phyloP scores from a whole-genome alignment of 2,329 filamentous ascomycete species.

The Cucurbitaria berberidis region DNA sequence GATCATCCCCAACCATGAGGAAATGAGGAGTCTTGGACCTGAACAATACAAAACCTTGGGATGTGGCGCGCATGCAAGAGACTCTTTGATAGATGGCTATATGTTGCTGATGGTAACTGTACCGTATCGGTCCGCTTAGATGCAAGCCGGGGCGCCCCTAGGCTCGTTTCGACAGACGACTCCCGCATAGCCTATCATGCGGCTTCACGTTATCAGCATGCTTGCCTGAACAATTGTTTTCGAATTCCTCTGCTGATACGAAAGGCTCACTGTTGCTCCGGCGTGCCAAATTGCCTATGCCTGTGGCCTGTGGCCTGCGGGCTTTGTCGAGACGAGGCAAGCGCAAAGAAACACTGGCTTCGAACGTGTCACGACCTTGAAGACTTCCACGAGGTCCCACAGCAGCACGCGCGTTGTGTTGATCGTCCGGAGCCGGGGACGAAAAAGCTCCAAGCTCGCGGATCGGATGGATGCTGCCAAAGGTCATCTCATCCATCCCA shows the following conservation, averaged over 20 bases:
- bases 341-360: background rate
- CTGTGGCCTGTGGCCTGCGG: background rate
- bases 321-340: background rate
- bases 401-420: no score
- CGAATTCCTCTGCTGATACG: slow-evolving; percentile 19
- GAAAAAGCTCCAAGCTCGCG: background rate
- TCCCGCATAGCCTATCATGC: slow-evolving; percentile 21
- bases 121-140: slow-evolving; percentile 2
- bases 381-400: background rate
- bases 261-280: background rate
- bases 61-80: no score
- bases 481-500: no score
- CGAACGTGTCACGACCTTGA: background rate
- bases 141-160: background rate
- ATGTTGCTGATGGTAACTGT: slow-evolving; percentile 3
- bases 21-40: background rate
- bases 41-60: background rate
- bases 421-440: background rate
- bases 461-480: background rate
- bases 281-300: slow-evolving; percentile 3
- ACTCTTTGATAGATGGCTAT: background rate
- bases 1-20: background rate
- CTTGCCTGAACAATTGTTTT: slow-evolving; percentile 17
- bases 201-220: slow-evolving; percentile 21
- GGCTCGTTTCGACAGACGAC: background rate